Base-by-base conservation (phyloP, 345 rosid species). In the Gossypium anomalum region DNA sequence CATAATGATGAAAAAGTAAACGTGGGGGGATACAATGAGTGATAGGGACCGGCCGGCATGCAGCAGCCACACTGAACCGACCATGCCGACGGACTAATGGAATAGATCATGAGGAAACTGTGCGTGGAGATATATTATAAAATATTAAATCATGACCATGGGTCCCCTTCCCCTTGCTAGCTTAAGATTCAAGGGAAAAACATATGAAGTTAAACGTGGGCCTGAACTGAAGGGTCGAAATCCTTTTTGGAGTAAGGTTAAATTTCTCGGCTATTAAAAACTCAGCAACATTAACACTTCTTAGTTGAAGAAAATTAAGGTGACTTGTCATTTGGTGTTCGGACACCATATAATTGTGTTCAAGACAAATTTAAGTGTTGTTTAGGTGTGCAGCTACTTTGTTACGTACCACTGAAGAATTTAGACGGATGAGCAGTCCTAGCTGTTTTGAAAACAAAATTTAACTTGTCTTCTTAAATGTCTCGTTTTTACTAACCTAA, bases 111-210 rank as follows among this genome's bases (percentile, higher is more conserved):
- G 67, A 15, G 70, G 49, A 43, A 65, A 65, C 20, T 67, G 7
- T 34, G 41, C 41, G 70, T 20, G 70, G 7, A 13, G 53, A 41
- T 38, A 60, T 38, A 3, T 29, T 3, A 19, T 5, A 34, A 34
- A 34, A 34, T 34, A 34, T 5, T 34, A 34, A 5, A 34, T 34
- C 41, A 5, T 34, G 3, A 9, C 20, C n/a, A 20, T 67, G 71
- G 70, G 71, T 12, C n/a, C 71, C 27, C 34, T 29, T 34, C 38
- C 38, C 38, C 38, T 34, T 45, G 29, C 1, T 20, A 20, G 71
- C 55, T 20, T 67, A 67, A 67, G 71, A 22, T 19, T 67, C 27
- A 67, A 44, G 34, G 53, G n/a, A 65, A 65, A 63, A 10, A 7
- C 4, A 11, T 64, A 38, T 17, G 41, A 34, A 34, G 41, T 34